These are phyloP conservation scores for Telfairia occidentalis DNA, from an alignment of 331 rosid species.

Conservation along the genomic window DNA sequence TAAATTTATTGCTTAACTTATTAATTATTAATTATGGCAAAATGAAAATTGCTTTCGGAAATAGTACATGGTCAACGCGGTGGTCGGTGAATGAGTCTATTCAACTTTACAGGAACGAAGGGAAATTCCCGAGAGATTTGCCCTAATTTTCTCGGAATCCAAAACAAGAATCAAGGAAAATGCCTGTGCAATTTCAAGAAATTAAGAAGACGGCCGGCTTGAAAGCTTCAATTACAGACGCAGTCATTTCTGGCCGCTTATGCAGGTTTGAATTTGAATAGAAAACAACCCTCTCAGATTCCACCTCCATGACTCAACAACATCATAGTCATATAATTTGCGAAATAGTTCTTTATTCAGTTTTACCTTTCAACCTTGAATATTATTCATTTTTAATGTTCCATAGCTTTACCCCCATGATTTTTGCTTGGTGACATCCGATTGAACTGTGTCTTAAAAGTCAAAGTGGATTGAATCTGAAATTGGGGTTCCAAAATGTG, in stretches of 20 bases:
- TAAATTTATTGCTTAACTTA: too few relatives aligned
- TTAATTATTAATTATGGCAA: too few relatives aligned
- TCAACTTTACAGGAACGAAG: not conserved
- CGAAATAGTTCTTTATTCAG: not conserved
- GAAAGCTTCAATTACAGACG: not conserved
- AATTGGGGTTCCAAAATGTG: not conserved
- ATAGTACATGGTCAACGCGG: not conserved
- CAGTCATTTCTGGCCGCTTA: not conserved
- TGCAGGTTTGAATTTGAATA: not conserved
- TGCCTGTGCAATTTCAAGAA: not conserved
- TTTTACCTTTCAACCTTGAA: not conserved
- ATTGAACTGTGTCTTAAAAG: not conserved
- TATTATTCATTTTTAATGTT: not conserved
- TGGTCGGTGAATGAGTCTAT: not conserved
- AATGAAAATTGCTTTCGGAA: not conserved
- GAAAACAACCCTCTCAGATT: not conserved
- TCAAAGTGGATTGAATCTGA: not conserved
- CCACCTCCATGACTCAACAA: not conserved
- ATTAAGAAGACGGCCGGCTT: not conserved
- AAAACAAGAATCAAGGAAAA: not conserved
- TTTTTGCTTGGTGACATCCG: not conserved
- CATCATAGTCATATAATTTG: not conserved
- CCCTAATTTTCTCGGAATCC: slow-evolving; percentile 3
- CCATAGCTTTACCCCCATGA: not conserved
- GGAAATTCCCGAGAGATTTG: not conserved